These are phyloP conservation scores for Boletellus ananiceps DNA, from an alignment of 768 basidiomycete species.

Conservation along the genomic window DNA sequence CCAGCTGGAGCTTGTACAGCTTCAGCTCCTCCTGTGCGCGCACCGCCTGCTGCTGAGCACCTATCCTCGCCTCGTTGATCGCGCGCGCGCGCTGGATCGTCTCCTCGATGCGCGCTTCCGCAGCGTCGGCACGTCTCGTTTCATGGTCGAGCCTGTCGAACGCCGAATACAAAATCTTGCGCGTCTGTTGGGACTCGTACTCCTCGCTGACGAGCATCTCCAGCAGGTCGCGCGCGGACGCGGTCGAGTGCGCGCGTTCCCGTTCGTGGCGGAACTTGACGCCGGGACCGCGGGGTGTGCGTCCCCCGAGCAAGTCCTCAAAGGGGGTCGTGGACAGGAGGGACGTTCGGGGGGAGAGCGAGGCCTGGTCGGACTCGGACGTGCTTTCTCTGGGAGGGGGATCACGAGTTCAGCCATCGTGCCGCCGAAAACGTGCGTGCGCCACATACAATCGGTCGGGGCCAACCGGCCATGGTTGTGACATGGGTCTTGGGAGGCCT, in stretches of 20 bases:
- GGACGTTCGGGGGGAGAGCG: slow-evolving; percentile 26
- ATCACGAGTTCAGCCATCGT: not conserved
- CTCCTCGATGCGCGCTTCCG: slow-evolving; percentile 32
- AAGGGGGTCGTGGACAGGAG: slow-evolving; percentile 27
- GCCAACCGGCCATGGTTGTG: slow-evolving; percentile 21
- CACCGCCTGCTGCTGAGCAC: slow-evolving; percentile 28
- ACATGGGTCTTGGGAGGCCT: slow-evolving; percentile 15
- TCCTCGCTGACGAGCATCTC: slow-evolving; percentile 37
- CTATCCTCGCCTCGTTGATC: slow-evolving; percentile 30
- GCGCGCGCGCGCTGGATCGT: slow-evolving; percentile 25
- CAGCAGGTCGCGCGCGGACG: slow-evolving; percentile 29
- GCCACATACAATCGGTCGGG: slow-evolving; percentile 19
- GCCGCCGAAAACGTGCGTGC: not conserved
- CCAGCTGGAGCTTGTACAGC: slow-evolving; percentile 55
- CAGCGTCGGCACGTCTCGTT: slow-evolving; percentile 32
- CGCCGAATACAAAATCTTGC: slow-evolving; percentile 34
- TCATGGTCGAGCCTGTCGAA: slow-evolving; percentile 38
- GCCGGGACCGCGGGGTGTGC: slow-evolving; percentile 27
- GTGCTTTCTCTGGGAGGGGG: slow-evolving; percentile 7
- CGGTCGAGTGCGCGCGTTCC: slow-evolving; percentile 30
- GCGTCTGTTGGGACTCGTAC: slow-evolving; percentile 37
- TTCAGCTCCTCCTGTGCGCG: slow-evolving; percentile 45
- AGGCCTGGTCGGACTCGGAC: slow-evolving; percentile 26
- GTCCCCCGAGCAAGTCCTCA: slow-evolving; percentile 8
- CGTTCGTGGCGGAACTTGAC: slow-evolving; percentile 32